Conservation (phyloP, 345 rosid species). For the Ricinus communis region DNA sequence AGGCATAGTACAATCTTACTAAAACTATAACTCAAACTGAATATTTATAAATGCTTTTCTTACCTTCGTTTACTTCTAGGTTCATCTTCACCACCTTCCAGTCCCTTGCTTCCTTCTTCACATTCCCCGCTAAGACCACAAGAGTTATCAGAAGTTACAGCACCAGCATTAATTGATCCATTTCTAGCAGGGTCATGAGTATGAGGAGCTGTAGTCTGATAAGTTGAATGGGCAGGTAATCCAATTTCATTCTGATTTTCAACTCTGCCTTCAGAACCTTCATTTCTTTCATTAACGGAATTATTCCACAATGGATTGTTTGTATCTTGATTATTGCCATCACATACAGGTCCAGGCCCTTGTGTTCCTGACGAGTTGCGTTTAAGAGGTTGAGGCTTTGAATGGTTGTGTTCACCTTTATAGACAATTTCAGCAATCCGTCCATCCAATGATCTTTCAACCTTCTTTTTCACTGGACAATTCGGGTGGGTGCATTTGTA, state of each 20-base stretch:
- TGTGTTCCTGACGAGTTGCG: slow-evolving; percentile 49
- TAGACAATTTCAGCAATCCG: slow-evolving; percentile 92
- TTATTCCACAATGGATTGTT: slow-evolving; percentile 32
- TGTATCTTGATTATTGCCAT: slow-evolving; percentile 42
- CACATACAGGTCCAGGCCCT: slow-evolving; percentile 40
- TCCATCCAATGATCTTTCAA: slow-evolving; percentile 83
- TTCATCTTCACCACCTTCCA: slow-evolving; percentile 61
- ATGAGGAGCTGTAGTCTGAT: slow-evolving; percentile 29
- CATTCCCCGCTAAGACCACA: slow-evolving; percentile 60
- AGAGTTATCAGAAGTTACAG: slow-evolving; percentile 55
- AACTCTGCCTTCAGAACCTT: slow-evolving; percentile 41
- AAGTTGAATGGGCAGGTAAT: slow-evolving; percentile 23
- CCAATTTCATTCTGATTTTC: slow-evolving; percentile 42
- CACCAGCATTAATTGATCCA: slow-evolving; percentile 32
- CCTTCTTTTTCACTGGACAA: slow-evolving; percentile 94
- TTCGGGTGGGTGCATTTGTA: slow-evolving; percentile 90
- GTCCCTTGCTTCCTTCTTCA: slow-evolving; percentile 55
- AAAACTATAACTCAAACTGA: no score
- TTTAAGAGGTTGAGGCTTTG: slow-evolving; percentile 74
- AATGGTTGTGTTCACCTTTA: slow-evolving; percentile 89
- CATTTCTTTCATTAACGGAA: slow-evolving; percentile 43
- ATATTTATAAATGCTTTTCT: no score
- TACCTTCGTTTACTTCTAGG: slow-evolving; percentile 77
- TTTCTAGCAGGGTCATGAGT: slow-evolving; percentile 35
- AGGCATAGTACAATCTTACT: no score